Evolutionary conservation across 1,139 yeast genomes (phyloP).

Genomic region (Sugiyamaella xylanicola): DNA sequence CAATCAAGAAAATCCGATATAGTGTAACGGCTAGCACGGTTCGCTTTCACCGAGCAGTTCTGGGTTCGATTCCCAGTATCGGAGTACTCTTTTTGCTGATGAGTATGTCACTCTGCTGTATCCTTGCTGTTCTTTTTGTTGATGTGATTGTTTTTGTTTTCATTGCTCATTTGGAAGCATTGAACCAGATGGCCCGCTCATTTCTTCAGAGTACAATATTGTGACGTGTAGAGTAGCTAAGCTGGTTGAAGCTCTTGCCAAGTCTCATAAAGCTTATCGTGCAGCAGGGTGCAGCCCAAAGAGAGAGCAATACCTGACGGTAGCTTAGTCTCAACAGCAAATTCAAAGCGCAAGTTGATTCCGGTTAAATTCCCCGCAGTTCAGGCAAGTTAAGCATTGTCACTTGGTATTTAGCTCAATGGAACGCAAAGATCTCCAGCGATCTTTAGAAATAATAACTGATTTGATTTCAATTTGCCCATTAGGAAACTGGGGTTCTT

Average conservation of each 20-base stretch:
- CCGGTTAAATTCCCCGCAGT: background rate
- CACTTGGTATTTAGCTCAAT: background rate
- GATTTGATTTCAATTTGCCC: background rate
- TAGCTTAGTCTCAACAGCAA: no score
- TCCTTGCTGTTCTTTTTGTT: background rate
- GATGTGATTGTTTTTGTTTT: background rate
- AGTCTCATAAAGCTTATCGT: background rate
- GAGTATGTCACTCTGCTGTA: background rate
- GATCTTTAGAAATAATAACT: background rate
- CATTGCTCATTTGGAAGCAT: no score
- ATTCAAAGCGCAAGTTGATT: no score
- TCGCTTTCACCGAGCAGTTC: constrained; percentile 82
- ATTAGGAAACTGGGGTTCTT: background rate
- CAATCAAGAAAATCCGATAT: constrained; percentile 53
- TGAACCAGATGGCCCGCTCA: no score
- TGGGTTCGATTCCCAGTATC: constrained; percentile 85
- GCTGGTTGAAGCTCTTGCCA: no score
- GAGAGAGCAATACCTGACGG: no score
- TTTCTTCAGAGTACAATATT: no score
- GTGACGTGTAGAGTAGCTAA: no score
- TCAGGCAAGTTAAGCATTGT: background rate
- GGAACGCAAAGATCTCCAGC: background rate
- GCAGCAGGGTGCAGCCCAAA: background rate
- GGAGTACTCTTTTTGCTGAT: constrained; percentile 45
- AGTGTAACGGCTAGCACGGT: constrained; percentile 84